Percentiles rank a stretch among this genome's conserved stretches.
These are phyloP conservation scores for Thinopyrum elongatum DNA, from an alignment of 176 grass and related monocot genomes.

Conservation along the genomic window DNA sequence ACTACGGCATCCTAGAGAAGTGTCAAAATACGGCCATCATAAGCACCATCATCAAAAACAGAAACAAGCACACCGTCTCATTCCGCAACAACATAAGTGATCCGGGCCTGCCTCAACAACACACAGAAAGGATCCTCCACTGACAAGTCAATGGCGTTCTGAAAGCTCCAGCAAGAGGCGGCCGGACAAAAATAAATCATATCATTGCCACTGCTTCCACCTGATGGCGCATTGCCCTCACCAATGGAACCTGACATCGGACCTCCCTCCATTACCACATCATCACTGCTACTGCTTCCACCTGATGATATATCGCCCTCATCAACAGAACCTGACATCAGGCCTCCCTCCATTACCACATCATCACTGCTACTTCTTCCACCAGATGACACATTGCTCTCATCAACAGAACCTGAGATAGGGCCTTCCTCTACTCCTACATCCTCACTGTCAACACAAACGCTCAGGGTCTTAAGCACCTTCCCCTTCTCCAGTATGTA, in stretches of 20 bases:
- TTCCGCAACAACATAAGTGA: background rate
- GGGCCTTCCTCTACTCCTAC: no score
- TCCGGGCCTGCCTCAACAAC: background rate
- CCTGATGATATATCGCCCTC: background rate
- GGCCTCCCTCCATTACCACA: no score
- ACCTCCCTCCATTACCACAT: background rate
- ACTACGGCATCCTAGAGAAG: background rate
- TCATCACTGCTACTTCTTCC: background rate
- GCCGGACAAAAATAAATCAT: background rate
- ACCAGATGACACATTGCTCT: background rate
- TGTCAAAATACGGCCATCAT: background rate
- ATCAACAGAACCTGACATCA: background rate
- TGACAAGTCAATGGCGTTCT: background rate
- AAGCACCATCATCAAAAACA: background rate
- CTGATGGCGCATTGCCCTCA: background rate
- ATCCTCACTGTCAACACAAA: background rate
- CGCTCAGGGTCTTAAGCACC: background rate
- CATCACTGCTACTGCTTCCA: background rate
- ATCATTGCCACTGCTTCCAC: background rate
- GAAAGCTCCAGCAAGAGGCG: background rate
- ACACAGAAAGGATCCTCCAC: background rate
- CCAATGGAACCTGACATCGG: background rate
- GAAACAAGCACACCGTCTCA: background rate
- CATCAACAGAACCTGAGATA: background rate
- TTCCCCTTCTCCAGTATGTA: constrained; percentile 7